phyloP scores from a whole-genome alignment of 495 filamentous ascomycete genomes.

The Hypoxylon fuscum region DNA sequence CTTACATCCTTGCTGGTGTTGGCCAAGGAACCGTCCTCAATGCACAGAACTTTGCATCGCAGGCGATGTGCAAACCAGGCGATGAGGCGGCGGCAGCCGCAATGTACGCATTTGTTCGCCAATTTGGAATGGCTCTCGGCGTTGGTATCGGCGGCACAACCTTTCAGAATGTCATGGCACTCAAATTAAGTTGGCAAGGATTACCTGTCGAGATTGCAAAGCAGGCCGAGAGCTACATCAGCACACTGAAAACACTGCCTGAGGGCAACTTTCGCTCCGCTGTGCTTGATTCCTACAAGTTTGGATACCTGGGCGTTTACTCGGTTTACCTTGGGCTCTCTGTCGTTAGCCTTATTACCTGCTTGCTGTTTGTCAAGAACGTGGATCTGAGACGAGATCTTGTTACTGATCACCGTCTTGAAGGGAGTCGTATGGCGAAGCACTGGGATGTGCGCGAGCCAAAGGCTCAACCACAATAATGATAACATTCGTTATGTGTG shows the following conservation, averaged over 20 bases:
- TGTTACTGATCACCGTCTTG: conserved; percentile 31
- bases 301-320: conserved; percentile 36
- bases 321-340: conserved; percentile 30
- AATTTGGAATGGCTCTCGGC: conserved; percentile 70
- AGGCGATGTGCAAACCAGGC: conserved; percentile 57
- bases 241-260: conserved; percentile 48
- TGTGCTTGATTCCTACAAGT: conserved; percentile 49
- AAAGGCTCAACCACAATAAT: no score
- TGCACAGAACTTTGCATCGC: conserved; percentile 59
- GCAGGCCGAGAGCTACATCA: conserved; percentile 58
- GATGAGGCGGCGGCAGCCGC: conserved; percentile 64
- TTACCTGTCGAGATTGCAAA: conserved; percentile 49
- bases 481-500: no score
- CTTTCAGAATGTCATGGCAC: conserved; percentile 65
- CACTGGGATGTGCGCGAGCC: background rate
- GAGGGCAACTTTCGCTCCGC: conserved; percentile 41
- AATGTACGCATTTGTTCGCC: conserved; percentile 67
- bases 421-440: conserved; percentile 1
- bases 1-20: conserved; percentile 62
- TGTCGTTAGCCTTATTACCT: conserved; percentile 20
- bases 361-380: conserved; percentile 23
- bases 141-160: conserved; percentile 70
- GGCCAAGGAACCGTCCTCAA: conserved; percentile 65
- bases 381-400: conserved; percentile 26
- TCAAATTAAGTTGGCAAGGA: conserved; percentile 53